Base-by-base conservation (phyloP, 2,329 filamentous ascomycete species). In the Lachnellula occidentalis region DNA sequence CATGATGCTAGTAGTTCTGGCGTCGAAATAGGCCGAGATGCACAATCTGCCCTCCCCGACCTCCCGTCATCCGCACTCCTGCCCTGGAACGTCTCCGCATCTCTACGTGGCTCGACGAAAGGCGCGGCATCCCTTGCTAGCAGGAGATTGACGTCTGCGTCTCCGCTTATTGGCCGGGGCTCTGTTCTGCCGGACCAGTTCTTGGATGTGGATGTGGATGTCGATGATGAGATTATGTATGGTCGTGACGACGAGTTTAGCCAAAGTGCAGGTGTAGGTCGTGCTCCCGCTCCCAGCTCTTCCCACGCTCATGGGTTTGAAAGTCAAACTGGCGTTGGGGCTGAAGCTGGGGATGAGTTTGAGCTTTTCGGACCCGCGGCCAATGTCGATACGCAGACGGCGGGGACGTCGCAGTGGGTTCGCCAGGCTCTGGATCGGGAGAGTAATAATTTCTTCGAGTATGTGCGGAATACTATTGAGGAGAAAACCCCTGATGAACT, bases 1-100 rank as follows among this genome's bases (percentile, higher is more conserved):
- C 45, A 55, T 17, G n/a, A 49, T 43, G 45, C 21, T 22, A 50
- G 45, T 8, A 79, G 78, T 9, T 69, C 84, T 27, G 88, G 79
- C 8, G 69, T 86, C 19, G 90, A 95, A 68, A 70, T 89, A 22
- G 88, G 85, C 19, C 82, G 89, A 70, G 82, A 88, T 42, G 86
- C 81, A 1, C 80, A 76, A 0, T 78, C 81, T 0, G 79, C 81
- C 7, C 78, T 94, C 51, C 81, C 82, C 4, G 87, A 95, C 55
- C 80, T 85, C 51, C 79, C 80, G 27, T 81, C 81, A 22, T 81
- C 79, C 4, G 72, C 78, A n/a, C 34, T 57, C 41, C 83, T 88
- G 77, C 85, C 85, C 11, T 88, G 85, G 85, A 88, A 88, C 59
- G 72, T 79, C 45, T 80, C 76, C 7, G 76, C 78, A 3, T 82